Evolutionary conservation across 495 filamentous ascomycete genomes (phyloP).

Genomic region (Tuber brumale): DNA sequence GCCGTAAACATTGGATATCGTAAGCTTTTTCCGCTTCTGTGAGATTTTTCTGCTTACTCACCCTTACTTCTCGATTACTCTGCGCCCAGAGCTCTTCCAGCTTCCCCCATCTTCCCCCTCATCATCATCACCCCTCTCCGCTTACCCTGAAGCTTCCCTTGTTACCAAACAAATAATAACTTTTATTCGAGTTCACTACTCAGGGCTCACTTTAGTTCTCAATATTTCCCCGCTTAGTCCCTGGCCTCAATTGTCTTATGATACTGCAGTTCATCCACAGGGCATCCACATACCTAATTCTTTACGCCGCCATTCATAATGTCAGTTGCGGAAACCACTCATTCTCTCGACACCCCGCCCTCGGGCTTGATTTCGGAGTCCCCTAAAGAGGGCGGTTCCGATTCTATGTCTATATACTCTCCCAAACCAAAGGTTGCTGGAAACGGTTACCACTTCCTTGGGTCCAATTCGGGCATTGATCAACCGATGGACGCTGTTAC

Average conservation of each 20-base stretch:
- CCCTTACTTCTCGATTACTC: background rate
- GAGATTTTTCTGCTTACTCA: background rate
- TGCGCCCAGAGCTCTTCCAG: background rate
- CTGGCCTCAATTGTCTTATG: background rate
- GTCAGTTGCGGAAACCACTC: background rate
- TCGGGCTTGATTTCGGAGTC: background rate
- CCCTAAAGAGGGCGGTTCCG: background rate
- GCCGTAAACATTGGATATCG: background rate
- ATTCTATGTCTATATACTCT: background rate
- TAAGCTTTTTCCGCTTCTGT: background rate
- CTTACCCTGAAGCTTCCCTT: background rate
- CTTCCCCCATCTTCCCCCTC: background rate
- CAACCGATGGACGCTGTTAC: constrained; percentile 7
- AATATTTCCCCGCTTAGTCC: background rate
- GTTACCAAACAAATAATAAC: background rate
- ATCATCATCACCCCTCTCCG: background rate
- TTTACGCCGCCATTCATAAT: background rate
- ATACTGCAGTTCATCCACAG: background rate
- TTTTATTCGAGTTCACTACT: background rate
- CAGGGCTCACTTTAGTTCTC: background rate
- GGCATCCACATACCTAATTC: background rate
- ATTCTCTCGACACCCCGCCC: background rate
- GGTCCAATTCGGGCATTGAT: background rate
- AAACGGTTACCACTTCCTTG: background rate
- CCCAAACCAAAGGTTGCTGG: background rate